Evolutionary conservation across 2,329 filamentous ascomycete species (phyloP).

Genomic region (Claviceps sorghi): DNA sequence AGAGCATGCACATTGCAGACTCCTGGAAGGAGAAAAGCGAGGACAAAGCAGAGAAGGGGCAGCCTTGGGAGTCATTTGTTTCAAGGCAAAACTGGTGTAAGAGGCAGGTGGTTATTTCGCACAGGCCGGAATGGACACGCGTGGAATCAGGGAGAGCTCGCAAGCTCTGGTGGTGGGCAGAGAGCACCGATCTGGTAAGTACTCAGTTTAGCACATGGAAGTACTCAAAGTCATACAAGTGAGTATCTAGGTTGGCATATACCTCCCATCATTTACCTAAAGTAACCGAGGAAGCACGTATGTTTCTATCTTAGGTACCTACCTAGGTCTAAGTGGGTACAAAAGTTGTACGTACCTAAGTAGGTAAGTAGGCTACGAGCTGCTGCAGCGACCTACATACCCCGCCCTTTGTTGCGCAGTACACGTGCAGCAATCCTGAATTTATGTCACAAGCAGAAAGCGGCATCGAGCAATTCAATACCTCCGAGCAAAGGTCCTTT

Average conservation of each 20-base stretch:
- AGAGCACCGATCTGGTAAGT: no score
- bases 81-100: background rate
- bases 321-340: no score
- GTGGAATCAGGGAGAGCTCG: constrained; percentile 17
- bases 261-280: no score
- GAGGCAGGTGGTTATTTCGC: background rate
- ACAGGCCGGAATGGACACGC: constrained; percentile 8
- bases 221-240: no score
- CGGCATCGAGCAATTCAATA: background rate
- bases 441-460: background rate
- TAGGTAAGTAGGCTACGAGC: background rate
- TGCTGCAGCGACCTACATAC: background rate
- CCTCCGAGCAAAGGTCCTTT: background rate
- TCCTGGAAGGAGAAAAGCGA: background rate
- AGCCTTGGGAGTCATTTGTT: background rate
- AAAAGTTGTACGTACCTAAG: no score
- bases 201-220: no score
- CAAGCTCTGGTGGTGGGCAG: background rate
- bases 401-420: background rate
- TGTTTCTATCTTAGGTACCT: no score
- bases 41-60: background rate
- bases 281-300: background rate
- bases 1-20: background rate
- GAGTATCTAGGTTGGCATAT: no score
- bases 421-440: background rate